Base-by-base conservation (phyloP, 768 basidiomycete genomes). In the Mycena indigotica region DNA sequence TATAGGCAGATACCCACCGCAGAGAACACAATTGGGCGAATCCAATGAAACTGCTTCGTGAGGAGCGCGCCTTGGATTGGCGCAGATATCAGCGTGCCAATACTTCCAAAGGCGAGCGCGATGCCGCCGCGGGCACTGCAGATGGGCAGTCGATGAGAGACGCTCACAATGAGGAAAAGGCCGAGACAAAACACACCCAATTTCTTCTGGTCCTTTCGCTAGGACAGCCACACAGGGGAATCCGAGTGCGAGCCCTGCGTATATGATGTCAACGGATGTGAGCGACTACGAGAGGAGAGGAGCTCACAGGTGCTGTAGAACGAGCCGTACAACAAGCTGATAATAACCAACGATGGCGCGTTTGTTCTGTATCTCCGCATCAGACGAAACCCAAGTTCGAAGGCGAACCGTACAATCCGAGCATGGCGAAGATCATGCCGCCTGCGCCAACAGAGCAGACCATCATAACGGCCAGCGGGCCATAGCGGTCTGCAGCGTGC, bases 61-160 rank as follows among this genome's bases (percentile, higher is more conserved):
- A 53, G 26, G 2, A 53, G 39, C 2, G 39, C 52, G 19, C 52
- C 52, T 44, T 53, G 52, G 4, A 53, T 53, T 19, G 52, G 52
- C 8, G 52, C 3, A 5, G 52, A 53, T 23, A 44, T 25, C 26
- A 53, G 52, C n/a, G 25, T 25, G 13, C 39, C 52, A 26, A 53
- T 10, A 23, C 52, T 53, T 6, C 8, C 16, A 41, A 53, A 39
- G 12, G 39, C 52, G 32, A 53, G 52, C 3, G 38, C 52, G 23
- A 53, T 39, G 13, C 52, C 52, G 4, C 8, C 21, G 6, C 52
- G 52, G 19, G 52, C 52, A 10, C 52, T 53, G 38, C 3, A 26
- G n/a, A n/a, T n/a, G 15, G 41, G 24, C 16, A 32, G 30, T 38
- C 6, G 12, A 28, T 21, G 6, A 2, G 3, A 3, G 23, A n/a